These are phyloP conservation scores for Hygrophorus pudorinus DNA, from an alignment of 768 basidiomycete genomes.

Conservation along the genomic window DNA sequence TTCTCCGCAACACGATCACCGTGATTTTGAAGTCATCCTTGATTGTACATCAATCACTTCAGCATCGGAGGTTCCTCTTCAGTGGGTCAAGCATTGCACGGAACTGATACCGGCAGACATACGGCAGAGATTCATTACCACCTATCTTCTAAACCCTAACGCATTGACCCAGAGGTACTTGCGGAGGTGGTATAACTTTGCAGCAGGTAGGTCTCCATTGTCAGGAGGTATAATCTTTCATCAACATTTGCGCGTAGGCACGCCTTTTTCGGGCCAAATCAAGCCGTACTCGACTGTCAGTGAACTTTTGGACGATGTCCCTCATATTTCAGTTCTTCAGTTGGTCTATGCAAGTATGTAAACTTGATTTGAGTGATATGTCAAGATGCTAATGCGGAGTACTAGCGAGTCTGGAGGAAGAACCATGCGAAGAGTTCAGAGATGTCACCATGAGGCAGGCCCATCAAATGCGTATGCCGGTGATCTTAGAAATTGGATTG, in stretches of 20 bases:
- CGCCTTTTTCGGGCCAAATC: slow-evolving; percentile 40
- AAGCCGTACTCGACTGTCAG: slow-evolving; percentile 53
- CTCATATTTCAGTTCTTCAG: slow-evolving; percentile 32
- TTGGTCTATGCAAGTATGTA: slow-evolving; percentile 48
- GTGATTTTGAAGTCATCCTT: slow-evolving; percentile 60
- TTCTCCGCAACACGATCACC: slow-evolving; percentile 34
- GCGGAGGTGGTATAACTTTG: slow-evolving; percentile 67
- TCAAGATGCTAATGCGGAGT: slow-evolving; percentile 2
- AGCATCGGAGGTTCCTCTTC: slow-evolving; percentile 68
- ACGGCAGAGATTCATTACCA: slow-evolving; percentile 44
- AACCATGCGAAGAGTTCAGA: slow-evolving; percentile 39
- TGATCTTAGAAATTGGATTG: slow-evolving; percentile 53
- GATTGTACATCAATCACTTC: slow-evolving; percentile 76
- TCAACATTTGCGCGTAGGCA: slow-evolving; percentile 25
- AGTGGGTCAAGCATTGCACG: slow-evolving; percentile 71
- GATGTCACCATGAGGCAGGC: slow-evolving; percentile 58
- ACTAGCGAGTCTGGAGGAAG: slow-evolving; percentile 54
- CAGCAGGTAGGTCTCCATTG: slow-evolving; percentile 27
- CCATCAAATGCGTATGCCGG: slow-evolving; percentile 60
- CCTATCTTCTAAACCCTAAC: slow-evolving; percentile 71
- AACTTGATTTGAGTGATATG: too few relatives aligned
- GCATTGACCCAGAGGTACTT: slow-evolving; percentile 61
- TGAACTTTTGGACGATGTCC: slow-evolving; percentile 50
- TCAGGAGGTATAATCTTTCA: neutral
- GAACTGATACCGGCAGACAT: slow-evolving; percentile 69